Conservation (phyloP, 495 filamentous ascomycete genomes). For the Daldinia concentrica region DNA sequence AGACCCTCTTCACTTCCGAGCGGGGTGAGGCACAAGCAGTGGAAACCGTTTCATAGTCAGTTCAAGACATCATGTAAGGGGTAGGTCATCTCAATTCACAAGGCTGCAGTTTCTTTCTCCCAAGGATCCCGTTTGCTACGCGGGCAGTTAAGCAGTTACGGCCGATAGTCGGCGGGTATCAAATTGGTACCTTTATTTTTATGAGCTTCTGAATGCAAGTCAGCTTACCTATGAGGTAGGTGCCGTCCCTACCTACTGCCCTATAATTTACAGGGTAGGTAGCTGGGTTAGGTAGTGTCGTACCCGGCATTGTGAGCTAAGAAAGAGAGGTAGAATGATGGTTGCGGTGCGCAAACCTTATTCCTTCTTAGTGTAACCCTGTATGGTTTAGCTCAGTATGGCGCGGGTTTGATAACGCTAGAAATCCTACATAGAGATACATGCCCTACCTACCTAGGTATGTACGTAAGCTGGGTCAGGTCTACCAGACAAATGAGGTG, state of each 20-base stretch:
- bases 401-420: not conserved
- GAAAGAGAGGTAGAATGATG: constrained; percentile 23
- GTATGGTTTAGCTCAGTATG: not conserved
- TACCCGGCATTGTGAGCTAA: constrained; percentile 4
- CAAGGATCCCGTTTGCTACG: not conserved
- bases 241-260: not conserved
- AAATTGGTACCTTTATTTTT: constrained; percentile 12
- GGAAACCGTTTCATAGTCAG: not conserved
- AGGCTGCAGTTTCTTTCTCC: constrained; percentile 1
- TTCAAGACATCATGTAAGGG: not conserved
- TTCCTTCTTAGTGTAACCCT: constrained; percentile 24
- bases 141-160: not conserved
- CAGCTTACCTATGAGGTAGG: constrained; percentile 8
- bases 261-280: constrained; percentile 1
- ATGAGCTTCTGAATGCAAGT: not conserved
- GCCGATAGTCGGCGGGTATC: constrained; percentile 28
- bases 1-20: not conserved
- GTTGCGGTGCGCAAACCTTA: constrained; percentile 26
- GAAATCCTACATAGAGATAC: not conserved
- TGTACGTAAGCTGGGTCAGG: not conserved
- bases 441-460: not conserved
- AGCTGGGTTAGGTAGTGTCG: constrained; percentile 2
- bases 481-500: not conserved
- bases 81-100: not conserved
- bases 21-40: not conserved